Evolutionary conservation across 352 stramenopile genomes (phyloP), one percentile per base, ranked within the genome.

Genomic region (Pythium phragmiticola): DNA sequence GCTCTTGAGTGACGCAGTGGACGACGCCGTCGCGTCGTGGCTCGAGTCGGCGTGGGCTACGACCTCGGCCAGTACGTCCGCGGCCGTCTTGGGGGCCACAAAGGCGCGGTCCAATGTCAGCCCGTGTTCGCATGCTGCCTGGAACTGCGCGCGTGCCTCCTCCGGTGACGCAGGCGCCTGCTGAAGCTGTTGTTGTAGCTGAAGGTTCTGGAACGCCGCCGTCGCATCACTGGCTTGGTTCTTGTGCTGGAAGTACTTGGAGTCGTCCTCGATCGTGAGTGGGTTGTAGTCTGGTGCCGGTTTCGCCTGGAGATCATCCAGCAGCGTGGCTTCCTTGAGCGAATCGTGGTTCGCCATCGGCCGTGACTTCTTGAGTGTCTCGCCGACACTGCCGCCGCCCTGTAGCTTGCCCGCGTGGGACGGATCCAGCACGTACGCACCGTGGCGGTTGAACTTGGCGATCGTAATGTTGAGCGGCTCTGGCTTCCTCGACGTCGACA

Each of bases 401-500:
- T 66, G 68, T 14, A 89, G 57, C 39, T 90, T 93, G 3, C 78
- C 80, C 33, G 76, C 80, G 30, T 91, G 84, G 14, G 71, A 73
- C 8, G 84, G 84, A 57, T 94, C 83, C 0, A 95, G 74, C 36
- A 95, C 87, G 52, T 94, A 92, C 0, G 84, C 84, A 21, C 81
- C 81, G 48, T 95, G 87, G 12, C 87, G 74, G 36, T 95, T 95
- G 45, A 95, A 95, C 73, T 95, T 95, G 60, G 83, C 77, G 55
- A 95, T 89, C 12, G 83, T 92, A 63, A 90, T 89, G 34, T 72
- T 78, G 11, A 63, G 77, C 14, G 69, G 72, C 46, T 90, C 77
- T 14, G 61, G 36, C 36, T 72, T 70, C 0, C 54, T 61, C n/a
- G 63, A 72, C n/a, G 63, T 70, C 46, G 68, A 69, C 60, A 76